Evolutionary conservation across 331 rosid species (phyloP).

Genomic region (Rosa hybrid): DNA sequence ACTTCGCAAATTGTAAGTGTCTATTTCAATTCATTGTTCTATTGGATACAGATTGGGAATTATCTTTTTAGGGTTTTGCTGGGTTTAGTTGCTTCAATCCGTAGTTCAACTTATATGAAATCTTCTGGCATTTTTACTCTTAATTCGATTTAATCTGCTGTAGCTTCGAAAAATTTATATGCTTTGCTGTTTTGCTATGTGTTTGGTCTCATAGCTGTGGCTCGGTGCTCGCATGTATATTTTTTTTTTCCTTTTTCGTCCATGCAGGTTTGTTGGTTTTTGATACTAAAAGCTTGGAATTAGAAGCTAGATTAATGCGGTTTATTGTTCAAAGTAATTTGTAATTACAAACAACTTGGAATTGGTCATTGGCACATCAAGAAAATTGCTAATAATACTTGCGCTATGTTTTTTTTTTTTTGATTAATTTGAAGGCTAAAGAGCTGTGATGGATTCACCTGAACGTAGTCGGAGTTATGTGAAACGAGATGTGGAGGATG

Average conservation of each 20-base stretch:
- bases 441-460: slow-evolving; percentile 60
- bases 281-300: neutral
- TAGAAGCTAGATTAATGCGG: neutral
- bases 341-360: too few relatives aligned
- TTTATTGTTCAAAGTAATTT: neutral
- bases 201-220: neutral
- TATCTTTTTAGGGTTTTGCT: neutral
- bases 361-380: neutral
- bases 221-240: neutral
- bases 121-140: neutral
- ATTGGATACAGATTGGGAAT: neutral
- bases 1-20: neutral
- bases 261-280: neutral
- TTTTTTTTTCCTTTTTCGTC: neutral
- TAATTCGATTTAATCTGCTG: neutral
- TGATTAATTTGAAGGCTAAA: neutral
- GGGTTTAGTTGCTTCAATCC: slow-evolving; percentile 2
- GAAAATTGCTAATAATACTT: neutral
- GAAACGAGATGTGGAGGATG: slow-evolving; percentile 50
- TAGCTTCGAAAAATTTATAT: neutral
- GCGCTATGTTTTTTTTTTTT: neutral
- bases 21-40: neutral
- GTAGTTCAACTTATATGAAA: neutral
- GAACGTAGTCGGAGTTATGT: slow-evolving; percentile 39
- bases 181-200: neutral